A percentile compares a stretch with the other conserved stretches of the same genome.
Conservation (phyloP, 495 filamentous ascomycete genomes). For the Penicillium argentinense region DNA sequence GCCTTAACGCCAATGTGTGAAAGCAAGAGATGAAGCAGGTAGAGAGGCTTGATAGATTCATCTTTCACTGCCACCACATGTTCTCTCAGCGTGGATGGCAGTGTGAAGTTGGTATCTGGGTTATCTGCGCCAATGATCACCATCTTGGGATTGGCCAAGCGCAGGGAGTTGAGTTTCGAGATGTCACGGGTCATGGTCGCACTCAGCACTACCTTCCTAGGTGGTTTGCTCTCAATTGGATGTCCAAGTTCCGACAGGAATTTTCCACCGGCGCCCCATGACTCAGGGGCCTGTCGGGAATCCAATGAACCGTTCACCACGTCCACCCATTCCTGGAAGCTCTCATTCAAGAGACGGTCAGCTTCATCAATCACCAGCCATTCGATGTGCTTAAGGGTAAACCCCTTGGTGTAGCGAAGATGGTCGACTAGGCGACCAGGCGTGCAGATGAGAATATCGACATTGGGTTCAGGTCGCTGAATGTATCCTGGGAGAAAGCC, state of each 20-base stretch:
- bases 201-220: slow-evolving; percentile 77
- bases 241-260: slow-evolving; percentile 37
- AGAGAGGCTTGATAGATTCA: slow-evolving; percentile 78
- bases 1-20: slow-evolving; percentile 34
- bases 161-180: slow-evolving; percentile 71
- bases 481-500: slow-evolving; percentile 60
- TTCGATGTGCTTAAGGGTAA: slow-evolving; percentile 72
- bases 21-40: slow-evolving; percentile 55
- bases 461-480: slow-evolving; percentile 60
- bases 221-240: slow-evolving; percentile 39
- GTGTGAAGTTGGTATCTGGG: slow-evolving; percentile 46
- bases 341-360: slow-evolving; percentile 86
- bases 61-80: slow-evolving; percentile 72
- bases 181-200: slow-evolving; percentile 93
- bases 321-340: slow-evolving; percentile 88
- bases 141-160: slow-evolving; percentile 70
- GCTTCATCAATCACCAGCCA: slow-evolving; percentile 97
- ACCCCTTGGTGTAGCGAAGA: slow-evolving; percentile 80
- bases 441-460: slow-evolving; percentile 89
- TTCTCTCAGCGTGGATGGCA: slow-evolving; percentile 72
- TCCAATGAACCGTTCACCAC: slow-evolving; percentile 66
- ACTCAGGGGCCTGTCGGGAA: slow-evolving; percentile 43
- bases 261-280: slow-evolving; percentile 47
- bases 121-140: slow-evolving; percentile 64
- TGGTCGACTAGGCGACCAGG: slow-evolving; percentile 93